Conservation (phyloP, 345 rosid genomes). For the Gossypium turneri region DNA sequence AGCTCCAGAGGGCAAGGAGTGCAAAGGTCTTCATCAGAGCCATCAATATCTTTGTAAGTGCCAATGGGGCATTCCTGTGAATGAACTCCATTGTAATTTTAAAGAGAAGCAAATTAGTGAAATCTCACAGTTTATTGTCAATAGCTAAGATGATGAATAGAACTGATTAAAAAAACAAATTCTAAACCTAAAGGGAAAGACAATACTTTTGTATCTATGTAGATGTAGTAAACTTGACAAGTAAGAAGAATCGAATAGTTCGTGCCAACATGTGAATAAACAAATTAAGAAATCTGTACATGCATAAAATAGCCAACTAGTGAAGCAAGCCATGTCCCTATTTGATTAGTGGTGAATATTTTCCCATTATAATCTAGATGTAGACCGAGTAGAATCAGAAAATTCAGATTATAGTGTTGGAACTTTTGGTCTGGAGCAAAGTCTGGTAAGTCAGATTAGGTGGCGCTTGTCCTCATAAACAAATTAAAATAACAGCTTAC, state of each 20-base stretch:
- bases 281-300: neutral
- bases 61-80: constrained; percentile 94
- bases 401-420: neutral
- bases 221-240: neutral
- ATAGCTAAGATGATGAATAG: neutral
- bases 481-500: too few species aligned
- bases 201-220: neutral
- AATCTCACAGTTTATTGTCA: neutral
- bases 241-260: neutral
- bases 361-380: neutral
- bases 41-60: constrained; percentile 77
- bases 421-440: neutral
- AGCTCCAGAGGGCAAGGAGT: constrained; percentile 69
- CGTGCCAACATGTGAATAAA: neutral
- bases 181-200: neutral
- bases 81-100: constrained; percentile 11
- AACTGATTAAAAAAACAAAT: neutral
- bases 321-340: neutral
- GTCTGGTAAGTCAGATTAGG: neutral
- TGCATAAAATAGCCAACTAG: neutral
- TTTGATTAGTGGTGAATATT: neutral
- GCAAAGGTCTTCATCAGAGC: constrained; percentile 83
- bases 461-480: too few species aligned
- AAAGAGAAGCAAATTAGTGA: constrained; percentile 4
- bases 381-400: neutral